Evolutionary conservation across 2,329 filamentous ascomycete genomes (phyloP), one percentile per base, ranked within the genome.

Genomic region (Scedosporium minutisporum): DNA sequence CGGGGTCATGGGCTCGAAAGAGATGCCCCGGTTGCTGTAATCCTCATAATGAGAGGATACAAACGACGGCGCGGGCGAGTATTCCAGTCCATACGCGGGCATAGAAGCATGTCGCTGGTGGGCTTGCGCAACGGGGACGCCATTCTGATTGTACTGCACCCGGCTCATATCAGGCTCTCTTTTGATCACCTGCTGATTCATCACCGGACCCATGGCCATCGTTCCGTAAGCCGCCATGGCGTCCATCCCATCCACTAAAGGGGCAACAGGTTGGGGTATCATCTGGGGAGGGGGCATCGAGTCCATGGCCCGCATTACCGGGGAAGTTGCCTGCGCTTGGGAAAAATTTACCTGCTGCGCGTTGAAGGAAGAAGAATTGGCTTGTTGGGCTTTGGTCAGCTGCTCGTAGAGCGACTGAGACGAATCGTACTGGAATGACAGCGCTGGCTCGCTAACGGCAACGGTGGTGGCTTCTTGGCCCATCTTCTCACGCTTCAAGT

Each of bases 401-500:
- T 99, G 95, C 82, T 99, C 95, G 75, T 96, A 99, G 65, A 99
- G 88, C 68, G 95, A 97, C 78, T 99, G 95, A 41, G 95, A 97
- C 25, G 95, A 97, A 79, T 99, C 95, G 78, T 97, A 99, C 77
- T 99, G 92, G 80, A 99, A 99, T 1, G 95, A 99, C 70, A 97
- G 81, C 60, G 95, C 95, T 42, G 95, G 95, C 80, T 99, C 95
- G 83, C 89, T 96, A 73, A 97, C 92, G 62, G 95, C 95, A 69
- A 96, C 87, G 16, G 95, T 99, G 60, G 93, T 99, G 63, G 95
- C 91, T 78, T 99, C 95, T 78, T 99, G 95, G 68, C 90, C 89
- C 93, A 97, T 97, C 85, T 99, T 99, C 80, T 99, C 95, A 72
- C 95, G 87, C 87, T 99, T 99, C 73, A 99, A 79, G 73, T 99